Base-by-base conservation (phyloP, 1,284 basidiomycete species). In the Sutorius eximius region DNA sequence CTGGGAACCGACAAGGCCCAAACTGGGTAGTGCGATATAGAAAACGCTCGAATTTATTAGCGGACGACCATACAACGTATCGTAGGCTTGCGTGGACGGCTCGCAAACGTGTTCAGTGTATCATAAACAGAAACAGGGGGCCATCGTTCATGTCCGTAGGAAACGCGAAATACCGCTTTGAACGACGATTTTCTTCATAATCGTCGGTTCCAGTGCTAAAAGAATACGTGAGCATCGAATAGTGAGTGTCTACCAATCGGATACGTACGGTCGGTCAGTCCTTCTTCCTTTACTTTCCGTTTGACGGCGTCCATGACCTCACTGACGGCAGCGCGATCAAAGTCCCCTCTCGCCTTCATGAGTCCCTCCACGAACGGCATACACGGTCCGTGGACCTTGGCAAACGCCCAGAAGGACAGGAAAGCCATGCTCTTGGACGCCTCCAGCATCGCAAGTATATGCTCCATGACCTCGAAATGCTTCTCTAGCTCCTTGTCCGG, bases 291-390 rank as follows among this genome's bases (percentile, higher is more conserved):
- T 20, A 94, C 91, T 70, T 96, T 98, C 49, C 94, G 82, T 71
- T 89, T 91, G 57, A 98, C 81, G 55, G 88, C 93, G 34, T 98
- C 96, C 91, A 98, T 97, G 48, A 97, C 88, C 52, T 97, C 93
- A 61, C 76, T 87, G n/a, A 90, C 90, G 13, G 86, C 84, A 1
- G 87, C 83, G 36, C 93, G 84, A 73, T 98, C 95, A 52, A 98
- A 77, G 73, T 99, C 95, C 59, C 91, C 91, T 46, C 97, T 81
- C 8, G 91, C 87, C 68, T 88, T 91, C 82, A 98, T 89, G 45
- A 98, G 64, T 4, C 87, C 82, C 69, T 99, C 95, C 27, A 97
- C 87, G 67, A 98, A 99, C 3, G 84, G 79, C 33, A 98, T 80
- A 63, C 97, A 95, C 13, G 96, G 93, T 3, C 97, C 97, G 71